Evolutionary conservation across 352 stramenopile species (phyloP), one percentile per base, ranked within the genome.

Genomic region (Pythium scleroteichum): DNA sequence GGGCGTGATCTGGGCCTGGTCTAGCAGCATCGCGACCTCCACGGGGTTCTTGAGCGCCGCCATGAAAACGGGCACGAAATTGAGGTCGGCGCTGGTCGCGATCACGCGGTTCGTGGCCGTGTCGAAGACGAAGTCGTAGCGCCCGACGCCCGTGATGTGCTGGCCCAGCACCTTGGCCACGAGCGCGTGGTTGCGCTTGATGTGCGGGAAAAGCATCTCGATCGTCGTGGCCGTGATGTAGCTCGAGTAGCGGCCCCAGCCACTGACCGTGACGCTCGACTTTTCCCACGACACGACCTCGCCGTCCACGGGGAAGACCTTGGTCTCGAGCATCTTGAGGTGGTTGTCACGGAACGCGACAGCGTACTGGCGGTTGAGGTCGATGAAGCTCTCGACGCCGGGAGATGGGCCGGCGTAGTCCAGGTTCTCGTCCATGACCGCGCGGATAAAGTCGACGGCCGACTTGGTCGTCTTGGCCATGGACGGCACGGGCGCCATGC

Each of bases 61-160:
- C 56, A 64, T 57, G 29, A 64, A 64, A 45, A 57, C 47, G 38
- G 46, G 46, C 19, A 64, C 56, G 13, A 64, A 64, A 23, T 64
- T 41, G 23, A 64, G 38, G 20, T 64, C 56, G 9, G 47, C 56
- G 19, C n/a, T 57, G 22, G 56, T 64, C 24, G 46, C 46, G 22
- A 64, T 38, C 29, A 64, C 47, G 46, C 56, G 56, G 39, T 51
- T 44, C 16, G 29, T 64, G 1, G 47, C 24, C 19, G 56, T 57
- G 56, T 64, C 39, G 39, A 64, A 64, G 23, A 64, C 56, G 52
- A 64, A 64, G 48, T 64, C 56, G 39, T 56, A 56, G 3, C 56
- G 56, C 6, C 46, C 47, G 9, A 57, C 19, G 38, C 56, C 56
- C 35, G 39, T 50, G 39, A 64, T 56, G 35, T 52, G 46, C 38